These are phyloP conservation scores for Pseudogymnoascus sp. DNA, from an alignment of 2,329 filamentous ascomycete genomes.

Conservation along the genomic window DNA sequence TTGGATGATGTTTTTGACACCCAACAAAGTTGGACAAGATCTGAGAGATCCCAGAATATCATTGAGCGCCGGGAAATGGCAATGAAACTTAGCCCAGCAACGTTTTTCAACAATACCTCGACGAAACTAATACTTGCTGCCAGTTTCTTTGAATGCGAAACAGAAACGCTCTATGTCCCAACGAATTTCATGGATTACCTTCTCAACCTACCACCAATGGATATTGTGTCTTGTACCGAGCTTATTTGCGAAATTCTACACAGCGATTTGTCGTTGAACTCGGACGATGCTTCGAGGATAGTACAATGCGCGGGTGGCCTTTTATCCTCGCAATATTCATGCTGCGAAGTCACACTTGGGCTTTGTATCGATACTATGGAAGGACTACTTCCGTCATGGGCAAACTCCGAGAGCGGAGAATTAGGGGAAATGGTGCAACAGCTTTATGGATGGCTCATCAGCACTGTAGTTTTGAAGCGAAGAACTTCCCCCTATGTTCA, in stretches of 20 bases:
- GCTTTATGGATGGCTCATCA: constrained; percentile 71
- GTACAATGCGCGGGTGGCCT: constrained; percentile 43
- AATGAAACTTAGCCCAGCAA: constrained; percentile 19
- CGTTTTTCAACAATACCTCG: constrained; percentile 20
- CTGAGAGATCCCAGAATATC: constrained; percentile 26
- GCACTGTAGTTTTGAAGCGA: constrained; percentile 55
- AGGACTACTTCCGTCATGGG: constrained; percentile 29
- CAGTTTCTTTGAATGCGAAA: constrained; percentile 15
- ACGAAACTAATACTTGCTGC: constrained; percentile 20
- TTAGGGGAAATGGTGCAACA: constrained; percentile 62
- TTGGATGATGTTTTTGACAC: constrained; percentile 57
- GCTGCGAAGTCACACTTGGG: constrained; percentile 64
- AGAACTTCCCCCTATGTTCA: constrained; percentile 63
- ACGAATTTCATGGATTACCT: constrained; percentile 42
- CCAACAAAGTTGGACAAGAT: constrained; percentile 42
- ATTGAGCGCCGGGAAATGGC: constrained; percentile 34
- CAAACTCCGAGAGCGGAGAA: constrained; percentile 33
- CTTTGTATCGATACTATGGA: constrained; percentile 60
- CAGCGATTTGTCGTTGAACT: constrained; percentile 43
- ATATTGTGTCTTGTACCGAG: constrained; percentile 42
- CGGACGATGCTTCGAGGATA: constrained; percentile 38
- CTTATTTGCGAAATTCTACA: constrained; percentile 44
- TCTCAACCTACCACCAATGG: constrained; percentile 40
- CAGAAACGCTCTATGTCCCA: constrained; percentile 38
- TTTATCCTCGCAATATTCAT: constrained; percentile 51